Base-by-base conservation (phyloP, 1,139 yeast genomes). In the Casaregolazyma lundiana region DNA sequence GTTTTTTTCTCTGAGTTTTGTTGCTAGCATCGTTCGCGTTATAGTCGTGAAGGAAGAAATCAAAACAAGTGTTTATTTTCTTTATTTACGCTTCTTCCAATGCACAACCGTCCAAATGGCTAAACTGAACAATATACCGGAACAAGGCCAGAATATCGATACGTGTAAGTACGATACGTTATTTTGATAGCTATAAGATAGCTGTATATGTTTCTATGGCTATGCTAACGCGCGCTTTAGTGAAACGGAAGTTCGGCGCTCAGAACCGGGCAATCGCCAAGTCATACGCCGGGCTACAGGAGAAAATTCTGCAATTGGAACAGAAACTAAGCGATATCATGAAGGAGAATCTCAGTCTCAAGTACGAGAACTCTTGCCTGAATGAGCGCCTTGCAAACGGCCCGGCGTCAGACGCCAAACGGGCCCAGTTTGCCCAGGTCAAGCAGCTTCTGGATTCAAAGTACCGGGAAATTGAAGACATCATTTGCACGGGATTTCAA, bases 1-100 rank as follows among this genome's bases (percentile, higher is more conserved):
- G 47, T 75, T 61, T 58, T 80, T 80, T 46, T 61, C 66, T 11
- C 59, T 61, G 39, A 67, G 53, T 36, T 59, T 49, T 7, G 51
- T 43, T n/a, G 63, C 53, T 43, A 64, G 52, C 34, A 56, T 34
- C 16, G 29, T 19, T n/a, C 21, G 37, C 21, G 37, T 19, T n/a
- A 21, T 29, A 16, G 18, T 29, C 26, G 36, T 39, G 42, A 29
- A 16, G 35, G 15, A 20, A 15, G 38, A 36, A 13, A 9, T 15
- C 11, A 24, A 15, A 19, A 40, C 26, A 26, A 32, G 19, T 16
- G 9, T 32, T 17, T 20, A 35, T 17, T 35, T 35, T 41, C 39
- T 32, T 38, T 41, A 40, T 38, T 45, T 41, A n/a, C 38, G 13
- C 26, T 30, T 9, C 18, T 20, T n/a, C 21, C 19, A 16, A 8